phyloP scores from a whole-genome alignment of 2,329 filamentous ascomycete genomes.

The Trichophyton verrucosum region DNA sequence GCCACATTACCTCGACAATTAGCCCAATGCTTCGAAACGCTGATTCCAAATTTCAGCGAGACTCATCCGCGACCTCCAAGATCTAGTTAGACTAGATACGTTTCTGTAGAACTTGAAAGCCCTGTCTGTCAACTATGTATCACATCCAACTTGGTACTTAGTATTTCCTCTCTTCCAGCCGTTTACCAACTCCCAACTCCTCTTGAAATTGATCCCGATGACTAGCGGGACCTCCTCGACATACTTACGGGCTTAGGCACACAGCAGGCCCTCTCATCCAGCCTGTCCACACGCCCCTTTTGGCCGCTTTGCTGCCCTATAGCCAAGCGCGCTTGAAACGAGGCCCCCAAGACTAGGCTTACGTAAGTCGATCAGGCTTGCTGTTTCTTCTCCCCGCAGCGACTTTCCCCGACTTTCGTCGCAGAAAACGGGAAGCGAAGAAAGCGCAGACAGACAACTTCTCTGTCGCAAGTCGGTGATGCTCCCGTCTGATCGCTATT shows the following conservation, averaged over 20 bases:
- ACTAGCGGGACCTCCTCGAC: background rate
- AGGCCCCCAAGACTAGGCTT: background rate
- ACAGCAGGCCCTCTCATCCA: background rate
- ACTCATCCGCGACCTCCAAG: background rate
- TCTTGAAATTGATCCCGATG: background rate
- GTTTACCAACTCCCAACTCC: background rate
- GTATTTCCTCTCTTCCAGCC: background rate
- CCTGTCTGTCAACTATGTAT: background rate
- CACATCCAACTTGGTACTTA: background rate
- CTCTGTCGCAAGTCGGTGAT: background rate
- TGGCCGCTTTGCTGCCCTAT: background rate
- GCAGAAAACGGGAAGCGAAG: background rate
- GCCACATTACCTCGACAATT: background rate
- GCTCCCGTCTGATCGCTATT: background rate
- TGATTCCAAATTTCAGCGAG: background rate
- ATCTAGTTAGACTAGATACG: background rate
- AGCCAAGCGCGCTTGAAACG: background rate
- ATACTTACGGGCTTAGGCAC: background rate
- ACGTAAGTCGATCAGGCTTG: background rate
- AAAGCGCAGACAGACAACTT: background rate
- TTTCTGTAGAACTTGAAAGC: background rate
- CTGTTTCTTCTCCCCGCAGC: background rate
- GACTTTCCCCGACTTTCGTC: background rate
- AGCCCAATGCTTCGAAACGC: too few relatives aligned
- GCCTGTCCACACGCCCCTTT: background rate